A percentile compares a stretch with the other conserved stretches of the same genome.
These are phyloP conservation scores for Linnemannia zychae DNA, from an alignment of 192 early-diverging fungal genomes.

Conservation along the genomic window DNA sequence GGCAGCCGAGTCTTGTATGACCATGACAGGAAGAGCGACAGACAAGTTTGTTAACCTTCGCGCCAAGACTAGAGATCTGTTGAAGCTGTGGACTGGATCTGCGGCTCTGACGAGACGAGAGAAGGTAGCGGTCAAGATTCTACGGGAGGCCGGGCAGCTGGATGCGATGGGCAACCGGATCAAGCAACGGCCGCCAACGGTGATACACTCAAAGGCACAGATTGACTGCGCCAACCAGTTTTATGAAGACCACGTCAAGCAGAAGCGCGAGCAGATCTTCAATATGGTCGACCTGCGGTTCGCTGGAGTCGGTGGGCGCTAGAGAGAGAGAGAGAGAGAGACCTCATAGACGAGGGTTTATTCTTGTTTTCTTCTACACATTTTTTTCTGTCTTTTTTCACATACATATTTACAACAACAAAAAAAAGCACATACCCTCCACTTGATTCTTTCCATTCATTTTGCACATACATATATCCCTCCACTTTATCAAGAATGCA, in stretches of 20 bases:
- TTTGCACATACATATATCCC: too few relatives aligned
- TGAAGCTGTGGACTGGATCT: slow-evolving; percentile 50
- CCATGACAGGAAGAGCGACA: slow-evolving; percentile 48
- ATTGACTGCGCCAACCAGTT: slow-evolving; percentile 26
- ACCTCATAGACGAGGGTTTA: too few relatives aligned
- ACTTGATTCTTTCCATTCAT: too few relatives aligned
- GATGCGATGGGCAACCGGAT: slow-evolving; percentile 19
- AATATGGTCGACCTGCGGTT: background rate
- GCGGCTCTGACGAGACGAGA: slow-evolving; percentile 17
- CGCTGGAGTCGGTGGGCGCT: background rate
- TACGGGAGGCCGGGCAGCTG: slow-evolving; percentile 32
- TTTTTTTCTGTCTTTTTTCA: too few relatives aligned
- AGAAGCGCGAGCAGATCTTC: slow-evolving; percentile 24
- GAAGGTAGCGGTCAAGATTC: slow-evolving; percentile 25
- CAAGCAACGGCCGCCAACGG: slow-evolving; percentile 10
- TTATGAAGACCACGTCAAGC: slow-evolving; percentile 39
- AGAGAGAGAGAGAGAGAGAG: too few relatives aligned
- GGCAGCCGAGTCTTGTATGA: slow-evolving; percentile 52
- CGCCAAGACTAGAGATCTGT: slow-evolving; percentile 37
- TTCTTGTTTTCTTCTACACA: background rate
- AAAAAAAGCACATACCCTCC: too few relatives aligned
- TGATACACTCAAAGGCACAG: slow-evolving; percentile 9
- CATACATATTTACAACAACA: too few relatives aligned
- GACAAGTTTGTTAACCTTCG: slow-evolving; percentile 50
- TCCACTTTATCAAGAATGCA: too few relatives aligned